Base-by-base conservation (phyloP, 225 moss, liverwort and hornwort genomes). In the Lunularia cruciata region DNA sequence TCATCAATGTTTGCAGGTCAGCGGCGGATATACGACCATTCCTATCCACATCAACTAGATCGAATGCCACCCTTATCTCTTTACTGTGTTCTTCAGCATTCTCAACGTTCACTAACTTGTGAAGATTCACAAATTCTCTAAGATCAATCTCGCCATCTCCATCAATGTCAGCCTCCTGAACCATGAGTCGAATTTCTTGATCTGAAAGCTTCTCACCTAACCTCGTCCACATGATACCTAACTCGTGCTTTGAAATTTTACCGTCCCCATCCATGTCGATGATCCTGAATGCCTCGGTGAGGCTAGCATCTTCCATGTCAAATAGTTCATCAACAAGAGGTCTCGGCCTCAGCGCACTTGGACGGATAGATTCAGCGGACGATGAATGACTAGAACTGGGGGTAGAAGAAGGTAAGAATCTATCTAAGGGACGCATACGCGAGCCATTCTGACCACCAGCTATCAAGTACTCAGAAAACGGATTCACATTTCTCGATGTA, bases 111-210 rank as follows among this genome's bases (percentile, higher is more conserved):
- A 66, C 5, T 68, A 43, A 19, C 14, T 75, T 83, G 47, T 82
- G 80, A 11, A 69, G 38, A 30, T 65, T 15, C 38, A 83, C 56
- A 31, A 83, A 89, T 67, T 81, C 89, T 9, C 73, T n/a, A 31
- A 85, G 76, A 31, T 89, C 83, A 18, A 89, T 81, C 40, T 70
- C 79, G 18, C 83, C 89, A 74, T 89, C 85, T n/a, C 85, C 89
- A 54, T 89, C 78, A 0, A 55, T 69, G 76, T 86, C 87, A 65
- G 79, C 83, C 54, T 49, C 76, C 43, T 39, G 33, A 25, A 89
- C 49, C 79, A 89, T 77, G 59, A 74, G 68, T 8, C 60, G 55
- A 2, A 85, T 68, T 70, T 83, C 87, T 6, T 73, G 65, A n/a
- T 76, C 83, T 28, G 74, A 81, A 51, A 79, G 43, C n/a, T 73